Base-by-base conservation (phyloP, 345 rosid species). In the Raphanus sativus region DNA sequence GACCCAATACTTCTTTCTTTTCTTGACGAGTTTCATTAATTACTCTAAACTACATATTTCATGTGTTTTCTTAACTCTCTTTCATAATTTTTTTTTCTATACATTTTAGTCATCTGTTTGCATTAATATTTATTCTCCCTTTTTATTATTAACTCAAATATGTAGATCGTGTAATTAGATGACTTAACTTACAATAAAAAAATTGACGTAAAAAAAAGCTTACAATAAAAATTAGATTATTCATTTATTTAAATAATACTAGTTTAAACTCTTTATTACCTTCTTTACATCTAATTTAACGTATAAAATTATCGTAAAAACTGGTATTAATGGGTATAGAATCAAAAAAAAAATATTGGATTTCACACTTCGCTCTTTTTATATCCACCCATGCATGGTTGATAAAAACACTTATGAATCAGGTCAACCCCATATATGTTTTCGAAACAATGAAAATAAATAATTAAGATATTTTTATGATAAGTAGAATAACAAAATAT, bases 1-100 rank as follows among this genome's bases (percentile, higher is more conserved):
- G 52, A 68, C 91, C 87, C 87, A 68, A 21, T 30, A 60, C 6
- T 10, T 6, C 28, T 73, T 32, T 59, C 50, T 29, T 56, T 17
- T 15, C 4, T 71, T 21, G 65, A 71, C 70, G 50, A 56, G 50
- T 30, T 33, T 62, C 16, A 50, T 40, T 52, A 36, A 29, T 26
- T 34, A 74, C 54, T 13, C n/a, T 11, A 40, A 40, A 40, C 48
- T 40, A 40, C 48, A 40, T 40, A 9, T 40, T 40, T 40, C 48
- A 40, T 40, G 12, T 28, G 3, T 9, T 38, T 1, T 38, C 3
- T 32, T 1, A 33, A 33, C 3, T 9, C 45, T 38, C 12, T 9
- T 38, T 38, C 13, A 34, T 34, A 38, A 9, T 38, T 40, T 11
- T 62, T 11, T 40, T 40, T 1, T 40, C 2, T 38, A 13, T 21